Evolutionary conservation across 1,139 yeast genomes (phyloP), one percentile per base, ranked within the genome.

Genomic region (Blastobotrys persicus): DNA sequence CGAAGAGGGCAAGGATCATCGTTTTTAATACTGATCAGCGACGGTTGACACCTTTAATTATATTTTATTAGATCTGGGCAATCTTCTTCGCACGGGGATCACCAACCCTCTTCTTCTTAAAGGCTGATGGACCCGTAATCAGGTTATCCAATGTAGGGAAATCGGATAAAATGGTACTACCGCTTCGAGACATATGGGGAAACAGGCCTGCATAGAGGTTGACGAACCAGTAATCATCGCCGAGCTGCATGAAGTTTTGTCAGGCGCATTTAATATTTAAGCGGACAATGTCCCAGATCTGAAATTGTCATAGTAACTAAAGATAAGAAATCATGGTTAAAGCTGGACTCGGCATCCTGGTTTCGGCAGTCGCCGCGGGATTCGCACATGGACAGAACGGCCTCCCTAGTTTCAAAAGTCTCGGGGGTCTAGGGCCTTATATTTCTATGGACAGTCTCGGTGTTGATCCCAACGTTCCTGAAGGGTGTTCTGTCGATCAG

Each of bases 401-500:
- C 11, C 12, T 37, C 19, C 41, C 41, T 9, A 19, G 19, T 7
- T 31, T 48, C 12, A 31, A 28, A n/a, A 35, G 35, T n/a, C 20
- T 50, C 16, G 53, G 50, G 13, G 44, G 48, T 12, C 26, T 35
- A 17, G 53, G 53, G 16, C 53, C 53, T 4, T 50, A 41, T 31
- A 0, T 77, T 70, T 55, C 68, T 74, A 71, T 79, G 4, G 77
- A 81, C 60, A 67, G 70, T 31, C 57, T 75, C 42, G 61, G 66
- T 1, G 70, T 71, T 68, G 38, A 40, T n/a, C 69, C 41, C 75
- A 31, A 42, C 26, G 16, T 39, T n/a, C 55, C 55, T 11, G 20
- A 31, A 12, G 45, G 43, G 12, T 56, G 58, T 37, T 13, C n/a
- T 1, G 46, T 56, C 6, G 40, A 45, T 31, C 56, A 56, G 42